Conservation (phyloP, 148 eudicot species). For the Euryodendron excelsum region DNA sequence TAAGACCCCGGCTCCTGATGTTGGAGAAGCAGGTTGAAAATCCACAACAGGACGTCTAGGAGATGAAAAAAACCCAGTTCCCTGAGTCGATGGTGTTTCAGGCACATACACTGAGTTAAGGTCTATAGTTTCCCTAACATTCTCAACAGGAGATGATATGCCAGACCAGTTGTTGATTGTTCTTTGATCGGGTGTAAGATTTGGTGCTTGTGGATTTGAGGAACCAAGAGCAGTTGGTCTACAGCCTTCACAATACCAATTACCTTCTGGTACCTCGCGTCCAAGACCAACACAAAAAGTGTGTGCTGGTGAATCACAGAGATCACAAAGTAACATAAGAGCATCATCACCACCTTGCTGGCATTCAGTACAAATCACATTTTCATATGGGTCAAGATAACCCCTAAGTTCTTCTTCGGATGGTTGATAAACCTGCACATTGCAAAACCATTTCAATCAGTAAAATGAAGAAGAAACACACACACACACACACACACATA, state of each 20-base stretch:
- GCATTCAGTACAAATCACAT: conserved; percentile 85
- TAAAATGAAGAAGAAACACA: neutral
- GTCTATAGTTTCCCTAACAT: conserved; percentile 63
- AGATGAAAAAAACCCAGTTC: conserved; percentile 39
- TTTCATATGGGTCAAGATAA: conserved; percentile 80
- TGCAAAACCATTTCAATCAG: neutral
- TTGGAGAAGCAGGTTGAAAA: conserved; percentile 47
- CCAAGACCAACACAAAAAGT: conserved; percentile 95
- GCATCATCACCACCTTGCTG: conserved; percentile 94
- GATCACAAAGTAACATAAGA: conserved; percentile 85
- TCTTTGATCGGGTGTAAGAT: conserved; percentile 40
- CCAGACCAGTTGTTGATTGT: conserved; percentile 26
- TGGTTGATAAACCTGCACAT: conserved; percentile 85
- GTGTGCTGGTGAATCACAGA: conserved; percentile 98
- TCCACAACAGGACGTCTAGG: conserved; percentile 50
- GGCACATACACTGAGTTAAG: conserved; percentile 68
- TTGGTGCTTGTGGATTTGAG: conserved; percentile 46
- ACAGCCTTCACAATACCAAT: conserved; percentile 98
- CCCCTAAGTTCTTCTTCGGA: conserved; percentile 90
- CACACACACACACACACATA: conserved; percentile 5
- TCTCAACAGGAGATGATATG: conserved; percentile 50
- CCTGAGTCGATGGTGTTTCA: conserved; percentile 66
- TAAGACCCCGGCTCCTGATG: conserved; percentile 50
- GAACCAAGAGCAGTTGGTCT: conserved; percentile 66
- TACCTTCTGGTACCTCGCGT: conserved; percentile 83